A percentile compares a stretch with the other conserved stretches of the same genome.
These are phyloP conservation scores for Microcera coccophila DNA, from an alignment of 2,329 filamentous ascomycete genomes.

Conservation along the genomic window DNA sequence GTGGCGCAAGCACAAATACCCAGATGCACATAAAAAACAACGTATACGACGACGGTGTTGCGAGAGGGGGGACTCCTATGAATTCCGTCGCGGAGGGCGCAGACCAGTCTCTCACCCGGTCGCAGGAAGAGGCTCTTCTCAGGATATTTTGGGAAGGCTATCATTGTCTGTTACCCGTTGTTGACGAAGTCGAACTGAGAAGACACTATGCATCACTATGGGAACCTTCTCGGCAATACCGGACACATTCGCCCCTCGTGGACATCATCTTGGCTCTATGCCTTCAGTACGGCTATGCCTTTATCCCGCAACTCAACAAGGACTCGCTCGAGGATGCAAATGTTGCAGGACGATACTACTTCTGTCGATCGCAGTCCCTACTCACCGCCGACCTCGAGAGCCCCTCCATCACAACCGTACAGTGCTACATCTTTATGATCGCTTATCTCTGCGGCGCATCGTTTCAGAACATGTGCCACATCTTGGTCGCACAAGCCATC, in stretches of 20 bases:
- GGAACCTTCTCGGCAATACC: conserved; percentile 21
- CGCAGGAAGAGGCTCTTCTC: conserved; percentile 45
- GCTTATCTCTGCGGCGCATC: conserved; percentile 46
- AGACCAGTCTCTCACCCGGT: too few species aligned
- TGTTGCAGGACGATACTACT: conserved; percentile 44
- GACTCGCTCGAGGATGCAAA: conserved; percentile 32
- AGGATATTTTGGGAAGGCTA: conserved; percentile 47
- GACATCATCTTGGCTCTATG: conserved; percentile 51
- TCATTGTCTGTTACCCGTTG: conserved; percentile 31
- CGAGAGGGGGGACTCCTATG: too few species aligned
- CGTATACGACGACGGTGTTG: background rate
- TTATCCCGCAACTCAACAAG: conserved; percentile 9
- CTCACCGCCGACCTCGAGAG: conserved; percentile 43
- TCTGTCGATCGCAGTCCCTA: conserved; percentile 43
- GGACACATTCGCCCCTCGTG: conserved; percentile 46
- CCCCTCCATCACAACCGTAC: conserved; percentile 45
- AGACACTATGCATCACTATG: conserved; percentile 42
- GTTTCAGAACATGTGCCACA: conserved; percentile 47
- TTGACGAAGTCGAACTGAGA: conserved; percentile 43
- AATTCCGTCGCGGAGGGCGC: too few species aligned
- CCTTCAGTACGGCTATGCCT: conserved; percentile 41
- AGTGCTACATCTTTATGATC: conserved; percentile 43
- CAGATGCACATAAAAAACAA: conserved; percentile 2
- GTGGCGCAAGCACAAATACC: conserved; percentile 10
- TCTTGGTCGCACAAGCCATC: conserved; percentile 36